Evolutionary conservation across 139 green algal species (phyloP), one percentile per base, ranked within the genome.

Genomic region (Picochlorum sp.): DNA sequence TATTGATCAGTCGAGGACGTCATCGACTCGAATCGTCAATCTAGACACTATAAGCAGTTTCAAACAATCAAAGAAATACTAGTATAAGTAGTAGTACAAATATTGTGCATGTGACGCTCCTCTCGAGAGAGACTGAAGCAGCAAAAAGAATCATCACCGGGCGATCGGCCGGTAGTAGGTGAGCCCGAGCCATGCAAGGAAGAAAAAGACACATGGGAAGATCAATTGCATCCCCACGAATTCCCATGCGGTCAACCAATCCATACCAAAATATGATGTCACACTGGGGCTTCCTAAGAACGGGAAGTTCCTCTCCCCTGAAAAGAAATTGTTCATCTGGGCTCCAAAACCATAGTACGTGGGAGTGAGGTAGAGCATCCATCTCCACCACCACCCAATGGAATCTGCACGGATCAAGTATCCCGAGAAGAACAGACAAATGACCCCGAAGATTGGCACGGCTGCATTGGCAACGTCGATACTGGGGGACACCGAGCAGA

Each of bases 401-500:
- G 57, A 21, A 50, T 28, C 20, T 18, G 57, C 6, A 18, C 58
- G 20, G 18, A 65, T 65, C 20, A 65, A 26, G 23, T 21, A 65
- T 11, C 58, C 58, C 10, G 58, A 65, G 58, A 65, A 65, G 23
- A 65, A 65, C 20, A 65, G 20, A 23, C 58, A 65, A 8, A 65
- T 28, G 20, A 65, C 58, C 6, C 58, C 58, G 13, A 45, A 65
- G 16, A 65, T 65, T 30, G 66, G 66, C 0, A 72, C 54, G 6
- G 61, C 47, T 11, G 66, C 66, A 65, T 72, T 72, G 0, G 66
- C 66, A 15, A 68, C 60, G 50, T 72, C 66, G 28, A 72, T 68
- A 21, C 44, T 63, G 24, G 66, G 66, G 7, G 28, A 26, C 14
- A 62, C 31, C 11, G 66, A 31, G 10, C 51, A 51, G 20, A 72